phyloP scores from a whole-genome alignment of 768 basidiomycete genomes.

The Phylloporus sp. region DNA sequence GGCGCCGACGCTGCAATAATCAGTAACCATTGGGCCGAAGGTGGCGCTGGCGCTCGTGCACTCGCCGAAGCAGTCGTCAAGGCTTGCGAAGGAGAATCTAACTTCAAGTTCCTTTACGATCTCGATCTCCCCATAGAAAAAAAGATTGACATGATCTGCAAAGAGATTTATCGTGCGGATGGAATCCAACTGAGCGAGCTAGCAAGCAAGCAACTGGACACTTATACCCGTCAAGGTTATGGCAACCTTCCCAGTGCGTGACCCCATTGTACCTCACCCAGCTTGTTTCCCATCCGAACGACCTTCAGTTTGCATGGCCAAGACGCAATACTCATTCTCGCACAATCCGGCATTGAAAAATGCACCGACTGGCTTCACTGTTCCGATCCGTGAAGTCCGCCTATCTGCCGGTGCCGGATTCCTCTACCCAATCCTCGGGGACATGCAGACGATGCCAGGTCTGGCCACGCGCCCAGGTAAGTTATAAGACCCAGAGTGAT shows the following conservation, averaged over 20 bases:
- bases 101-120: conserved; percentile 93
- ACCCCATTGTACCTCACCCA: not conserved
- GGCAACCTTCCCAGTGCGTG: conserved; percentile 67
- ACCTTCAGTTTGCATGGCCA: conserved; percentile 83
- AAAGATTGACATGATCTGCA: conserved; percentile 85
- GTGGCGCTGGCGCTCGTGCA: conserved; percentile 83
- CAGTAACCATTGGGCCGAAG: conserved; percentile 97
- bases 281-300: conserved; percentile 4
- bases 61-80: conserved; percentile 91
- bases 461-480: conserved; percentile 84
- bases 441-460: conserved; percentile 99
- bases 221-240: conserved; percentile 89
- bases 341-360: conserved; percentile 90
- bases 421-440: conserved; percentile 90
- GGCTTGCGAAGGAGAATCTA: conserved; percentile 74
- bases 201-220: conserved; percentile 81
- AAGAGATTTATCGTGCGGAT: conserved; percentile 92
- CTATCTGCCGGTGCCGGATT: conserved; percentile 93
- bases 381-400: conserved; percentile 85
- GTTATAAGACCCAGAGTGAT: conserved; percentile 8
- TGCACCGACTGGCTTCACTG: conserved; percentile 86
- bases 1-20: conserved; percentile 95
- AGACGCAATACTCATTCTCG: conserved; percentile 97
- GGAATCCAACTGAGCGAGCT: conserved; percentile 82
- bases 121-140: conserved; percentile 75